These are phyloP conservation scores for Salix arbutifolia DNA, from an alignment of 345 rosid genomes.

Conservation along the genomic window DNA sequence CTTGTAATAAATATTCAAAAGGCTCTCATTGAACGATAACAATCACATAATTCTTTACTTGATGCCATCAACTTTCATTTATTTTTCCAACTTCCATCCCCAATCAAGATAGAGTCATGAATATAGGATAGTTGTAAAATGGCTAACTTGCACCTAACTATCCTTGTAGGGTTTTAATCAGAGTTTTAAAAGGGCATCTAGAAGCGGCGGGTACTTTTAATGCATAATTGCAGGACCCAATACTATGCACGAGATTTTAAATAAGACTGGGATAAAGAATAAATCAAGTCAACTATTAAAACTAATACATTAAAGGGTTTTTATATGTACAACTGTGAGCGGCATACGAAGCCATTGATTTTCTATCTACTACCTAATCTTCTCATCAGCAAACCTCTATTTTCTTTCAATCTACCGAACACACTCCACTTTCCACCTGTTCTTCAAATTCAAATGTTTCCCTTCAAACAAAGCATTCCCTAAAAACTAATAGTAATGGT, in stretches of 20 bases:
- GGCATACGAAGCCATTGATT: constrained; percentile 9
- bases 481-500: constrained; percentile 6
- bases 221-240: not conserved
- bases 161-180: not conserved
- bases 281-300: constrained; percentile 36
- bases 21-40: not conserved
- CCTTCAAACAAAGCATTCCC: constrained; percentile 21
- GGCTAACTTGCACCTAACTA: not conserved
- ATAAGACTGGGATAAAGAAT: constrained; percentile 1
- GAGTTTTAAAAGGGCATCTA: not conserved
- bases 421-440: not conserved
- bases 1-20: not conserved
- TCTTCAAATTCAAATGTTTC: constrained; percentile 12
- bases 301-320: constrained; percentile 15
- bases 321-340: constrained; percentile 38
- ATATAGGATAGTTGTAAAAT: not conserved
- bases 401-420: constrained; percentile 20
- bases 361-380: constrained; percentile 27
- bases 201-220: not conserved
- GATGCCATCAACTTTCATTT: not conserved
- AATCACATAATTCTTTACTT: not conserved
- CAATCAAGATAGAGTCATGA: not conserved
- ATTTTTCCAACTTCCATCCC: not conserved
- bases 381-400: constrained; percentile 8
- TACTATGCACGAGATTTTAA: too few species aligned